Evolutionary conservation across 768 basidiomycete species (phyloP), one percentile per base, ranked within the genome.

Genomic region (Thelephora ganbajun): DNA sequence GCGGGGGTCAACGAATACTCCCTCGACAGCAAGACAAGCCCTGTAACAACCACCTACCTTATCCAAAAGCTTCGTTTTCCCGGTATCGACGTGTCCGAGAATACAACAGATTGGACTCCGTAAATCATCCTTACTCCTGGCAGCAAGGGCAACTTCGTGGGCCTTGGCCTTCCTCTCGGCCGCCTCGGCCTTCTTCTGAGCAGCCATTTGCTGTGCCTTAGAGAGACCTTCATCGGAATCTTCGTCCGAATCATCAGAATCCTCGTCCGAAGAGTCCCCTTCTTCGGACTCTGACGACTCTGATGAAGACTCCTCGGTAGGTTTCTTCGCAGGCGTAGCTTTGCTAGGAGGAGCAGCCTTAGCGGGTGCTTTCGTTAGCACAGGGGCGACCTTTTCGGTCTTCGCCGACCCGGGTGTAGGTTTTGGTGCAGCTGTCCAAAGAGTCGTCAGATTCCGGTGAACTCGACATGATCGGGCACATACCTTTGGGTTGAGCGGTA

Each of bases 61-160:
- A 63, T 99, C 96, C 56, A 99, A 66, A 35, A 99, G 69, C 65
- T 96, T 97, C 12, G 96, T 99, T 68, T 99, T 99, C 51, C 96
- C 96, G 3, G 93, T 97, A 71, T 99, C 96, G 74, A 99, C 96
- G 63, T 99, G 96, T 50, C 96, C 96, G 52, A 99, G 65, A 57
- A 99, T 99, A 76, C 94, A 97, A 61, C 94, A 98, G 61, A 99
- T 99, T 12, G 96, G 96, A 61, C 84, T 89, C 37, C 96, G 84
- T 43, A 99, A 67, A 61, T 98, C 69, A 55, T 98, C 91, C 63
- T 87, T 91, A 61, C 67, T 89, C 45, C 89, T 68, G 3, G 84
- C 86, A 36, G 92, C 87, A 50, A 93, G 63, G 2, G 96, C 93
- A 23, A 77, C 83, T 62, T 87, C 80, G 55, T 83, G 84, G 7